Base-by-base conservation (phyloP, 192 early-diverging fungal species). In the Umbelopsis vinacea region DNA sequence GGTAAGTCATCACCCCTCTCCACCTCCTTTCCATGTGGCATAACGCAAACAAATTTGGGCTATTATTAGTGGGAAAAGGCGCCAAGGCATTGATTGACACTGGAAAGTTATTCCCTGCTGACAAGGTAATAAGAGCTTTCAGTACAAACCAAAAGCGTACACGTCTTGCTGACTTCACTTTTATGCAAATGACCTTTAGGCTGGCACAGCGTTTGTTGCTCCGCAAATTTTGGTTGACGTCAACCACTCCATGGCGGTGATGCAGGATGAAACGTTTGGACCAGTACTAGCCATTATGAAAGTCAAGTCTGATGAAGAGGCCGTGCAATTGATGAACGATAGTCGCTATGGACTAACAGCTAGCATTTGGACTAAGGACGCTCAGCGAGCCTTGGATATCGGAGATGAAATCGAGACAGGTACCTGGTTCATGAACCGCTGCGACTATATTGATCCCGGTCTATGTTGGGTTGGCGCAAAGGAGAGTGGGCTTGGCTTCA, bases 201-300 rank as follows among this genome's bases (percentile, higher is more conserved):
- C 71, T 15, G 84, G 86, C 21, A 90, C 90, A 0, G 82, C 88
- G 2, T 94, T 86, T 76, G 83, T 95, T 66, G 89, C 87, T 0
- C 93, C 93, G n/a, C 90, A 93, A 55, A 80, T 94, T 11, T 79
- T 95, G 12, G 85, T 89, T 6, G 82, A 93, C 71, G 92, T 95
- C 6, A 82, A 89, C 63, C 93, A 93, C 68, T 40, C 60, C 11
- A 93, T 93, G 92, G 80, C 72, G 6, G 79, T 95, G 12, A 93
- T 93, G 92, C 89, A 71, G 6, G 92, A 95, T 68, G 94, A 95
- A 72, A 90, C 91, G 12, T 95, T 95, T 87, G 94, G 94, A 0
- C 94, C 94, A 33, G 86, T 93, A 35, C 83, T 93, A 68, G 90
- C 89, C 14, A 89, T 95, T 45, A 90, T 92, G 87, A 86, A 87